Percentiles rank a stretch among this genome's conserved stretches.
Conservation (phyloP, 306 rosid genomes). For the Canavalia ensiformis region DNA sequence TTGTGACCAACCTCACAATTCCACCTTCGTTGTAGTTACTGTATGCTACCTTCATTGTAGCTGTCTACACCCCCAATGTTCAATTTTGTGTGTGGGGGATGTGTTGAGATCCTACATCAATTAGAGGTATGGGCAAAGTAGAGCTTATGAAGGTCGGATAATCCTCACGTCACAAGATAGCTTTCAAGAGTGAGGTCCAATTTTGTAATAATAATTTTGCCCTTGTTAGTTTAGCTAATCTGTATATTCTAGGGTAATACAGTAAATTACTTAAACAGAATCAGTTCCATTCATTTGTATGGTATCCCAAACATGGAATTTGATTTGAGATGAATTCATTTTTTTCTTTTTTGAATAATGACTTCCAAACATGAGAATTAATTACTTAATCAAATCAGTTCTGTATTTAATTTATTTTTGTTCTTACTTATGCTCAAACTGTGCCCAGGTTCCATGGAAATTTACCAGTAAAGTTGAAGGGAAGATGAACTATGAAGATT, state of each 20-base stretch:
- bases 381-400: conserved; percentile 23
- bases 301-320: conserved; percentile 39
- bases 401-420: not conserved
- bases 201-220: not conserved
- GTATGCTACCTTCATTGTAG: too few species aligned
- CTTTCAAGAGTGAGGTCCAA: too few species aligned
- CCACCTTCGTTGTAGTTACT: too few species aligned
- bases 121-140: too few species aligned
- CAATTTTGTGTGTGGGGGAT: too few species aligned
- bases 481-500: conserved; percentile 98
- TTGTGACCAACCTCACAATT: too few species aligned
- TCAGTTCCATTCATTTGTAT: conserved; percentile 27
- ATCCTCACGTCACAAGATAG: too few species aligned
- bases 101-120: too few species aligned
- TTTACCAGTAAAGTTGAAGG: conserved; percentile 93
- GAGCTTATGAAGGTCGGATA: too few species aligned
- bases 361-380: conserved; percentile 7
- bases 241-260: conserved; percentile 1
- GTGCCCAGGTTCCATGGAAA: conserved; percentile 84
- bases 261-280: not conserved
- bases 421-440: conserved; percentile 37
- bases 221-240: not conserved
- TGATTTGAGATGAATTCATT: not conserved
- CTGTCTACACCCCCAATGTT: too few species aligned
- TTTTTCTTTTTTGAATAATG: not conserved